phyloP scores from a whole-genome alignment of 768 basidiomycete species.

The Kwoniella dendrophila region DNA sequence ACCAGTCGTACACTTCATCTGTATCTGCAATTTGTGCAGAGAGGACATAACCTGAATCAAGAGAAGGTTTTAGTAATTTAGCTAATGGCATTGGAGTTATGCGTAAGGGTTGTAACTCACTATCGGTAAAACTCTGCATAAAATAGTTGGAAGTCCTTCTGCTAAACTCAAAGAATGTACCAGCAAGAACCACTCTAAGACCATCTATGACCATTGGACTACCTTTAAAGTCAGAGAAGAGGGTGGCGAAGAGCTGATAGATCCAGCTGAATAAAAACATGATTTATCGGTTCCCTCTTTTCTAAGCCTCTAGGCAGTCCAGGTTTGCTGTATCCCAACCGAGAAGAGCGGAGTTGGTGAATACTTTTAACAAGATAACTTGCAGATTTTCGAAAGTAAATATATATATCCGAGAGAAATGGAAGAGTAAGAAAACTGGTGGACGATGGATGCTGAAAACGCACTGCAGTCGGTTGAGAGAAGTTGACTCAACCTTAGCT shows the following conservation, averaged over 20 bases:
- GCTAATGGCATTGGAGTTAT: neutral
- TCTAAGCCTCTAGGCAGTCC: too few species aligned
- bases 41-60: slow-evolving; percentile 5
- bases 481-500: too few species aligned
- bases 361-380: too few species aligned
- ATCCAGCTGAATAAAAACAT: neutral
- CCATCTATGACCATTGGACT: slow-evolving; percentile 12
- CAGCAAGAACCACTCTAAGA: slow-evolving; percentile 10
- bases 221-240: neutral
- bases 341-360: too few species aligned
- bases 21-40: slow-evolving; percentile 3
- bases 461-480: too few species aligned
- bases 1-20: slow-evolving; percentile 25
- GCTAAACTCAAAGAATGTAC: slow-evolving; percentile 13
- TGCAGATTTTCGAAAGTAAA: too few species aligned
- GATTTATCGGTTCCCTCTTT: too few species aligned
- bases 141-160: neutral
- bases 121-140: neutral
- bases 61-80: neutral
- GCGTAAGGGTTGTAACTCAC: too few species aligned
- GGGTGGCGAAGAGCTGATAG: neutral
- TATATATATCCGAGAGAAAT: too few species aligned
- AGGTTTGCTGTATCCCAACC: too few species aligned
- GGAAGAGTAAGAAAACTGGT: too few species aligned
- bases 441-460: too few species aligned